These are phyloP conservation scores for Beauveria scarabaeidicola DNA, from an alignment of 2,329 filamentous ascomycete genomes.

Conservation along the genomic window DNA sequence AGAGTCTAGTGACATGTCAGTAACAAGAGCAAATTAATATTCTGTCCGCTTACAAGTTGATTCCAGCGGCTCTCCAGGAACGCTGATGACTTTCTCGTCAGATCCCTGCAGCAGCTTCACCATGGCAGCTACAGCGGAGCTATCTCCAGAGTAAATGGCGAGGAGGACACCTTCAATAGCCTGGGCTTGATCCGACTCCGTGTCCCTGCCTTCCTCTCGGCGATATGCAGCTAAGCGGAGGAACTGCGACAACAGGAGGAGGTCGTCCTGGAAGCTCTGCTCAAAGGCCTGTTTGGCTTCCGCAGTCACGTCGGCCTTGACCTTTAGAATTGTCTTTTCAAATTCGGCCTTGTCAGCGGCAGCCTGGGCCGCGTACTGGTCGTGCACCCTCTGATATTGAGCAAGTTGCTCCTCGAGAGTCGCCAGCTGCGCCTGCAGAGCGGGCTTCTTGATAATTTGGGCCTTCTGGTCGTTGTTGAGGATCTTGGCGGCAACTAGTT, in stretches of 20 bases:
- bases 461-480: constrained; percentile 77
- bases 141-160: constrained; percentile 70
- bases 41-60: constrained; percentile 57
- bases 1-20: constrained; percentile 21
- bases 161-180: constrained; percentile 74
- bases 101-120: constrained; percentile 68
- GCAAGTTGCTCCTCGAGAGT: constrained; percentile 66
- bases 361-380: constrained; percentile 58
- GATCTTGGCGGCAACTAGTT: constrained; percentile 60
- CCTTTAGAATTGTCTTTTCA: constrained; percentile 49
- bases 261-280: constrained; percentile 52
- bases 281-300: constrained; percentile 42
- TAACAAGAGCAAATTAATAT: not conserved
- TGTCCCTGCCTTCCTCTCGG: constrained; percentile 59
- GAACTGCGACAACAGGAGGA: constrained; percentile 70
- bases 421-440: constrained; percentile 57
- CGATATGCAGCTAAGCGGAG: constrained; percentile 70
- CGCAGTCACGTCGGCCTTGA: constrained; percentile 44
- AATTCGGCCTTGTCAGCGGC: constrained; percentile 50
- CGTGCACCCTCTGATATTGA: constrained; percentile 67
- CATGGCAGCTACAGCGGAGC: constrained; percentile 64
- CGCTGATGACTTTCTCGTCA: constrained; percentile 56
- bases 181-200: constrained; percentile 61
- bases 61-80: constrained; percentile 54
- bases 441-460: constrained; percentile 68